Conservation (phyloP, 768 basidiomycete genomes). For the Trichaptum fuscoviolaceum region DNA sequence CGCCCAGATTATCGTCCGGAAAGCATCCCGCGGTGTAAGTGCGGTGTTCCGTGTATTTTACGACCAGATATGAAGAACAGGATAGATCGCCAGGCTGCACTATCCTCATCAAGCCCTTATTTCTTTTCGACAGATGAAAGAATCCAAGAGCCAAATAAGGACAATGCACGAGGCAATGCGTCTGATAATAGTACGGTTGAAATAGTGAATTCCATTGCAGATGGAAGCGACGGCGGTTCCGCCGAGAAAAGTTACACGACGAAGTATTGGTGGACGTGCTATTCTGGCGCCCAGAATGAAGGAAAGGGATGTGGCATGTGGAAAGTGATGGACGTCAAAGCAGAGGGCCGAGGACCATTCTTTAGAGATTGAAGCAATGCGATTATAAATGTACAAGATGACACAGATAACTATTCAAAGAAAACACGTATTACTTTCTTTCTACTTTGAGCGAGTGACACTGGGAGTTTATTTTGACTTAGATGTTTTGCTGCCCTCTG, state of each 20-base stretch:
- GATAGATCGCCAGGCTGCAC: conserved; percentile 19
- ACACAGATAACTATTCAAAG: no score
- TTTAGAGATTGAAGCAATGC: conserved; percentile 13
- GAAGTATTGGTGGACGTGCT: conserved; percentile 78
- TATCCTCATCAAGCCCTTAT: not conserved
- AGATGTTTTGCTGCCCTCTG: not conserved
- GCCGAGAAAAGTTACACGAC: not conserved
- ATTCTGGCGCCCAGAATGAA: conserved; percentile 76
- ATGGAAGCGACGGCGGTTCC: conserved; percentile 37
- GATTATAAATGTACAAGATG: no score
- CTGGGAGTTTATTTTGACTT: no score
- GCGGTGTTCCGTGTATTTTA: conserved; percentile 63
- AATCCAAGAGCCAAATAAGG: not conserved
- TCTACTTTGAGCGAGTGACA: no score
- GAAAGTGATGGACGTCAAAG: conserved; percentile 64
- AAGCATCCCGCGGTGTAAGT: conserved; percentile 67
- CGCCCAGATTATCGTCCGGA: conserved; percentile 72
- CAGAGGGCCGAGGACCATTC: conserved; percentile 58
- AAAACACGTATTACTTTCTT: not conserved
- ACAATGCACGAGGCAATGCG: not conserved
- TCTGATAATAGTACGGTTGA: conserved; percentile 7
- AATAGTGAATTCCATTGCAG: conserved; percentile 16
- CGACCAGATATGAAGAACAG: conserved; percentile 77
- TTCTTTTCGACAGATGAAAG: not conserved
- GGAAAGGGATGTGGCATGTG: conserved; percentile 78